These are phyloP conservation scores for Boletus huronensis DNA, from an alignment of 768 basidiomycete genomes.

Conservation along the genomic window DNA sequence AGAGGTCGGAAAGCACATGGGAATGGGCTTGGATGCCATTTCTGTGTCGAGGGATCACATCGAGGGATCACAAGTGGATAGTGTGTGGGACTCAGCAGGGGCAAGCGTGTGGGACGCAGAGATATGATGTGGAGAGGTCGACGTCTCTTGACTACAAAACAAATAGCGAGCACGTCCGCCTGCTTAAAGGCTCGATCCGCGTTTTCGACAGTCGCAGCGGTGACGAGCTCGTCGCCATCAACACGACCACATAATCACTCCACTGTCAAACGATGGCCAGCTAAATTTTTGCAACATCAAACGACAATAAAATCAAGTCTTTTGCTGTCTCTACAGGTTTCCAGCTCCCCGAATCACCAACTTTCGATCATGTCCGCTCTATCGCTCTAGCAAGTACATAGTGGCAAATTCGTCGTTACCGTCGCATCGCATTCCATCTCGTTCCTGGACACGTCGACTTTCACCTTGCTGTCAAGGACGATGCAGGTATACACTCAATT, in stretches of 20 bases:
- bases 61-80: background rate
- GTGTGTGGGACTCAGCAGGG: background rate
- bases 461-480: background rate
- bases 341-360: background rate
- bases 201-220: background rate
- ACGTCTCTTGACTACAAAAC: background rate
- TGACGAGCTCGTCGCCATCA: background rate
- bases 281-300: background rate
- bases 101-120: background rate
- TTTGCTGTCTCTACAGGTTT: background rate
- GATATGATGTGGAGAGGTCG: background rate
- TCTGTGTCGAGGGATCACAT: too few species aligned
- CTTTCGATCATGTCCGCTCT: background rate
- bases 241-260: too few species aligned
- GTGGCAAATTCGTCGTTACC: background rate
- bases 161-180: background rate
- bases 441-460: background rate
- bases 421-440: background rate
- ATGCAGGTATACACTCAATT: background rate
- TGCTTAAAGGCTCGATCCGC: accelerated
- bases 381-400: background rate
- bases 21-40: background rate
- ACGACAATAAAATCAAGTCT: background rate
- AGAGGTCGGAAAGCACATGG: background rate
- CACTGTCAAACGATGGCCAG: background rate